Percentiles rank a stretch among this genome's conserved stretches.
Conservation (phyloP, 371 early-diverging fungal species). For the Mucor plumbeus region DNA sequence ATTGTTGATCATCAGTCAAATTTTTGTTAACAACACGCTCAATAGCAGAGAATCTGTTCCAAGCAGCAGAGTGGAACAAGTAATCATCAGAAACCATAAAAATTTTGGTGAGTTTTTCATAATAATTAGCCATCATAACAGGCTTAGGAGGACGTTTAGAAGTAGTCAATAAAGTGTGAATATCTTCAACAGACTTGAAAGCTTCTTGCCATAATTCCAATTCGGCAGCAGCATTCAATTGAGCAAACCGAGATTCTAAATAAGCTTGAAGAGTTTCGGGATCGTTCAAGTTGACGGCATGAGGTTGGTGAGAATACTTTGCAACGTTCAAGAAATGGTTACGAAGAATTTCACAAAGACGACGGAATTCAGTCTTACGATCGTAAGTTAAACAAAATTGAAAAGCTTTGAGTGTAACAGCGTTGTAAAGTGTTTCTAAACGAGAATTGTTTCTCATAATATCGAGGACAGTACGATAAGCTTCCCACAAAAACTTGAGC, state of each 20-base stretch:
- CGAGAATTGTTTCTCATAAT: conserved; percentile 95
- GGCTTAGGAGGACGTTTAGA: conserved; percentile 93
- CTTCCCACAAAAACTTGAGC: conserved; percentile 98
- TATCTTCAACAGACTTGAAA: conserved; percentile 96
- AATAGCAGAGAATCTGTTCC: conserved; percentile 90
- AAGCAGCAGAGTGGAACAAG: conserved; percentile 97
- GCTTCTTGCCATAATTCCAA: conserved; percentile 99
- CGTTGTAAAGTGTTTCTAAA: conserved; percentile 93
- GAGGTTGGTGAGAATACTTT: conserved; percentile 92
- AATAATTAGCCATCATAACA: conserved; percentile 95
- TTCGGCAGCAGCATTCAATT: conserved; percentile 93
- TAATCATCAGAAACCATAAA: conserved; percentile 96
- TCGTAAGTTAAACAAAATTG: conserved; percentile 93
- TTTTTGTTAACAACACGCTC: conserved; percentile 77
- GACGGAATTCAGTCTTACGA: conserved; percentile 98
- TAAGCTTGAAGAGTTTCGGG: conserved; percentile 96
- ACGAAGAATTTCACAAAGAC: conserved; percentile 95
- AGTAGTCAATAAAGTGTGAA: conserved; percentile 90
- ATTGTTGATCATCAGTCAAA: conserved; percentile 73
- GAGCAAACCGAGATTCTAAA: conserved; percentile 93
- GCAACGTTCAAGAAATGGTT: conserved; percentile 89
- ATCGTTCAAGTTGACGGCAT: conserved; percentile 92
- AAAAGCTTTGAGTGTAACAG: conserved; percentile 90
- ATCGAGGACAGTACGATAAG: conserved; percentile 95
- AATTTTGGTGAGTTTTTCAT: conserved; percentile 95